Percentiles rank a stretch among this genome's conserved stretches.
Conservation (phyloP, 2,329 filamentous ascomycete species). For the Aspergillus persii region DNA sequence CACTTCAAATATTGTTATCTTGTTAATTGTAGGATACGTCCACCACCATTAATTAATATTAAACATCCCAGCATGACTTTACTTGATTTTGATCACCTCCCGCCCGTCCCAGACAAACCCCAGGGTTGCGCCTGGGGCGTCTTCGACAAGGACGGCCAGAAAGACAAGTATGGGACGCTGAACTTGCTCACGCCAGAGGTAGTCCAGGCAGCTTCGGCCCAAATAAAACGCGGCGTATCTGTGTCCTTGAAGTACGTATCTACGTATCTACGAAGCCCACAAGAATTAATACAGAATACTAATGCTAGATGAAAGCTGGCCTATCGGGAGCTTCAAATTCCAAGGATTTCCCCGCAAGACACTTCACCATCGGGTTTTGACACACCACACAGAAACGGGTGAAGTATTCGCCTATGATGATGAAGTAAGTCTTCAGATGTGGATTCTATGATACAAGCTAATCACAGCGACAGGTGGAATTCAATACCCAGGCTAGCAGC, state of each 20-base stretch:
- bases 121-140: slow-evolving; percentile 47
- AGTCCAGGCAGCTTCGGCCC: slow-evolving; percentile 40
- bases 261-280: slow-evolving; percentile 5
- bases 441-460: neutral
- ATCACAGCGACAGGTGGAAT: slow-evolving; percentile 24
- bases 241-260: slow-evolving; percentile 43
- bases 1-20: neutral
- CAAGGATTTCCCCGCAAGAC: slow-evolving; percentile 35
- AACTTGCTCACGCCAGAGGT: slow-evolving; percentile 48
- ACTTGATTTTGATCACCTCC: slow-evolving; percentile 42
- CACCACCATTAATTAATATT: too few relatives aligned
- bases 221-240: slow-evolving; percentile 42
- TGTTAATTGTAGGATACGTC: too few relatives aligned
- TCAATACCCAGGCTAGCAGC: slow-evolving; percentile 47
- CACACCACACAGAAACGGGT: slow-evolving; percentile 28
- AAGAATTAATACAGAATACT: neutral
- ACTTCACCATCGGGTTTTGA: slow-evolving; percentile 29
- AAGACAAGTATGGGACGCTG: slow-evolving; percentile 45
- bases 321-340: slow-evolving; percentile 32
- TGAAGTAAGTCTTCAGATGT: slow-evolving; percentile 23
- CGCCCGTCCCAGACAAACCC: slow-evolving; percentile 41
- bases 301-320: slow-evolving; percentile 16
- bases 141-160: slow-evolving; percentile 38
- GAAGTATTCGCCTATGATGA: slow-evolving; percentile 44
- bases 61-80: neutral